Evolutionary conservation across 768 basidiomycete genomes (phyloP), one percentile per base, ranked within the genome.

Genomic region (Boletus insuetus): DNA sequence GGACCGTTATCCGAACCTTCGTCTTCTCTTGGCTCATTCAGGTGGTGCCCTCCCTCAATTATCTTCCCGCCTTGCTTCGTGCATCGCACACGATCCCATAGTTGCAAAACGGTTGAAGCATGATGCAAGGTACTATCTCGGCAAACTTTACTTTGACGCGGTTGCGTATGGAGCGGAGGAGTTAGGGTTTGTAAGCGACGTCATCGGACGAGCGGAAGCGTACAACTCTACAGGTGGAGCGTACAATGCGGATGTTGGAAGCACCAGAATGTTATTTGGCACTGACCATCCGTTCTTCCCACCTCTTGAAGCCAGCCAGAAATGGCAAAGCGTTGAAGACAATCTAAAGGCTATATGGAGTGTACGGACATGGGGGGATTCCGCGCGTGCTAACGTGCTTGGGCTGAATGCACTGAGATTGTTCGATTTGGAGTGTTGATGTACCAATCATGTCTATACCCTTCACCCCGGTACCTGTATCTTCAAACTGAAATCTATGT

Each of bases 401-500:
- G 91, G 89, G 11, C 73, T 73, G 37, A 94, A 94, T 63, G 93
- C 92, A 7, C 61, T 92, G 29, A 73, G 75, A 56, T 69, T 95
- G 56, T 93, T 94, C 67, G 76, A 79, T 59, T 64, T 89, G 53
- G 52, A 61, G 20, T 53, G 42, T 39, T 67, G 59, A 69, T 53
- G 19, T 61, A 67, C 34, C 12, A 29, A 31, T 49, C 26, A 44
- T 39, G 39, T 45, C 8, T 58, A 50, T 54, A 41, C 24, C 46
- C 41, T 52, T 66, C 65, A 68, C 60, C 77, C 77, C 11, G 82
- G 80, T 61, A 80, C 80, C 73, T 95, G 94, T 58, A 98, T 87
- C 81, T 98, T 98, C 64, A 99, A 79, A 65, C 94, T 97, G 71
- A 95, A 99, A 70, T 98, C 97, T 58, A 98, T 86, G 66, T 97